phyloP scores from a whole-genome alignment of 306 rosid genomes.

The Castanea crenata region DNA sequence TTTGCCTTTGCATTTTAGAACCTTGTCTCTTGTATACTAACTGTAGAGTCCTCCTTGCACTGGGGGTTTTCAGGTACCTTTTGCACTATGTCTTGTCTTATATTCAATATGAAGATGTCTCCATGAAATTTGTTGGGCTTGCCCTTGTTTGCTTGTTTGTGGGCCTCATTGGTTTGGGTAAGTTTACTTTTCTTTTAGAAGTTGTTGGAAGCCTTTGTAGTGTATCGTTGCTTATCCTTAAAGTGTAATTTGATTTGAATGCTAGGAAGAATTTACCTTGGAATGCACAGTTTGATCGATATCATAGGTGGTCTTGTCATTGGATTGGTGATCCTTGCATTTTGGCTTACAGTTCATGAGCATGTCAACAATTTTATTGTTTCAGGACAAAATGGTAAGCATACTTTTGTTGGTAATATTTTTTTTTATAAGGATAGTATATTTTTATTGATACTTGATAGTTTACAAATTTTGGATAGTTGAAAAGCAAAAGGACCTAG shows the following conservation, averaged over 20 bases:
- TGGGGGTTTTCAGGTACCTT: constrained; percentile 64
- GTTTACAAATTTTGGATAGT: not conserved
- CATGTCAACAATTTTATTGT: constrained; percentile 62
- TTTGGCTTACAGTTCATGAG: constrained; percentile 74
- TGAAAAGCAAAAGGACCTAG: not conserved
- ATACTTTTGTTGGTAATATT: not conserved
- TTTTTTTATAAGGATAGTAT: constrained; percentile 18
- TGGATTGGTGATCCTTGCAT: constrained; percentile 65
- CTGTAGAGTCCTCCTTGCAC: constrained; percentile 26
- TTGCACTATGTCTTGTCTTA: constrained; percentile 67
- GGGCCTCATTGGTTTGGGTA: constrained; percentile 80
- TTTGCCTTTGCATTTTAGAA: constrained; percentile 1
- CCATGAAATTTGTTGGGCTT: constrained; percentile 48
- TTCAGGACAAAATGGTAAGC: constrained; percentile 82
- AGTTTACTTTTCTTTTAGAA: constrained; percentile 21
- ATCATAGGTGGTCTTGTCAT: constrained; percentile 65
- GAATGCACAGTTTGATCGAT: constrained; percentile 94
- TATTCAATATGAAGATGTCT: constrained; percentile 53
- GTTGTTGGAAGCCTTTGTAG: constrained; percentile 8
- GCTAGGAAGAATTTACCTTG: constrained; percentile 93
- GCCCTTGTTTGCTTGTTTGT: constrained; percentile 65
- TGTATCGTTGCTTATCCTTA: constrained; percentile 15
- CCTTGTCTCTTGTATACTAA: constrained; percentile 22
- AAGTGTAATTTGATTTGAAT: constrained; percentile 26
- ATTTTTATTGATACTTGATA: constrained; percentile 4